Evolutionary conservation across 2,329 filamentous ascomycete genomes (phyloP), one percentile per base, ranked within the genome.

Genomic region (Fusarium abutilonis): DNA sequence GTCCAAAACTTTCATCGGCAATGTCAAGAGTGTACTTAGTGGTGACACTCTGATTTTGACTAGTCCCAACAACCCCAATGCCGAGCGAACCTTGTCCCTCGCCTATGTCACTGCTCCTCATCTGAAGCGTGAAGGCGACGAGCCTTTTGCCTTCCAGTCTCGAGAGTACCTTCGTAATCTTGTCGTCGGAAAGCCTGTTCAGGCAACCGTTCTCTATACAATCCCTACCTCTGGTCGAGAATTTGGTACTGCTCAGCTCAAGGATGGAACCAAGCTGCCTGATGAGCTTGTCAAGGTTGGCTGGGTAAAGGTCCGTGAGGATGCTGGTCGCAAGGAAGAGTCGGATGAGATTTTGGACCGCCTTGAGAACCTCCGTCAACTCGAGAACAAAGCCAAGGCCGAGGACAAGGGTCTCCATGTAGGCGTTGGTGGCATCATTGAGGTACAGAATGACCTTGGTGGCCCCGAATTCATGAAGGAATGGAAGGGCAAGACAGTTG

Each of bases 61-160:
- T 70, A 92, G 91, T 77, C 83, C 91, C 74, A 89, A 88, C 77
- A 93, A 96, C 75, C 89, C 91, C 32, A 83, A 86, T 65, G 86
- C 89, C 76, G 95, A 98, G 80, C 90, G 92, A 71, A 91, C 85
- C 48, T 84, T 99, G 70, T 96, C 93, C 73, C 83, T 99, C 65
- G 95, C 95, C 70, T 98, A 93, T 78, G 93, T 98, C 68, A 90
- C 89, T 56, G 93, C 93, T 45, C 95, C 95, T 4, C 89, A 93
- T 73, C 76, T 97, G 75, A 89, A 85, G 79, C 89, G 92, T 77
- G 93, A 97, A 69, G 93, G 91, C 55, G 94, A 97, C 72, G 93
- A 97, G 84, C 88, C 90, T 34, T 96, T 90, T 73, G 93, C 92
- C 56, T 99, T 97, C 78, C 90, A 95, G 78, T 97, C 95, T 58